Base-by-base conservation (phyloP, 768 basidiomycete genomes). In the Glaciozyma martinii region DNA sequence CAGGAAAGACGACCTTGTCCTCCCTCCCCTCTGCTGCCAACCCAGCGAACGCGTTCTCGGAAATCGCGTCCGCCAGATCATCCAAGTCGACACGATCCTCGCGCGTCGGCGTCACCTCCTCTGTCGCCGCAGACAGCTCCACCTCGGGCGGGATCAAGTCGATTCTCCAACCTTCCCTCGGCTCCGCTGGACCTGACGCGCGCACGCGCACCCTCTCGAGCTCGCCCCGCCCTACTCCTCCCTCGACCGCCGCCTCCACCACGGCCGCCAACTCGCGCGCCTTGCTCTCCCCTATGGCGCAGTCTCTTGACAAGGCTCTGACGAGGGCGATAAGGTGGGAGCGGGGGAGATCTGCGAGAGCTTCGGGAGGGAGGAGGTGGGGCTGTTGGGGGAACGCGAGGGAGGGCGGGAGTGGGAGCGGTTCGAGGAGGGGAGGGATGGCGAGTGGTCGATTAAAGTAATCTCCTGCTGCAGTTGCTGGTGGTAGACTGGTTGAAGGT, bases 11-110 rank as follows among this genome's bases (percentile, higher is more conserved):
- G 56, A 30, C 15, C 25, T 42, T 15, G 66, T 57, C 13, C 19
- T 23, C 37, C 19, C 40, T 21, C 3, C 32, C 37, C n/a, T 27
- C 56, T 9, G 27, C 29, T 16, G 53, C 5, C 16, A 52, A 25
- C 4, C 40, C 33, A 8, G 63, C 62, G 60, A 70, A 70, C 0
- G 68, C 65, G 59, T 70, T 65, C 12, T 66, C 66, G 2, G 65
- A 64, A 54, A 70, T 70, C 3, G 68, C 68, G 30, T 66, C 68
- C 12, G 62, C 61, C 3, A 70, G 47, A 44, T 70, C 65, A 8
- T 66, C 65, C 32, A 70, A 47, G 29, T 70, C 66, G 60, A 70
- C 60, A 13, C 58, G 53, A 56, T 55, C 52, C 66, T 67, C 6
- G 25, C 12, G 29, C 8, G 23, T 40, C 25, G 19, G 37, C 40